Percentiles rank a stretch among this genome's conserved stretches.
phyloP scores from a whole-genome alignment of 2,329 filamentous ascomycete genomes.

The Paramyrothecium sp. region DNA sequence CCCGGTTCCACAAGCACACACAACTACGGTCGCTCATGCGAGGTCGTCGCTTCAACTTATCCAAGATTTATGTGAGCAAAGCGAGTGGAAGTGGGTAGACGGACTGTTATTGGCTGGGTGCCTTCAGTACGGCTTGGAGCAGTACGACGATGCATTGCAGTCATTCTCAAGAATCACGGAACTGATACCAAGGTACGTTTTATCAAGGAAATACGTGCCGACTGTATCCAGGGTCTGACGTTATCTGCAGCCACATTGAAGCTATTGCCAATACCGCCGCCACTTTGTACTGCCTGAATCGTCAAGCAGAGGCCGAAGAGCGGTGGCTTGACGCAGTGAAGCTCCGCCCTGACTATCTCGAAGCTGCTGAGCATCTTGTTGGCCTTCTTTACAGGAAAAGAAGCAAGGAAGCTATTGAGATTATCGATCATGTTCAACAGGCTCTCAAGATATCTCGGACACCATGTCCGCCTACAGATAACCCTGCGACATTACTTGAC shows the following conservation, averaged over 20 bases:
- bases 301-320: conserved; percentile 78
- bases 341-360: conserved; percentile 82
- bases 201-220: conserved; percentile 22
- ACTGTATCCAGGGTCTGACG: conserved; percentile 22
- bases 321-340: conserved; percentile 86
- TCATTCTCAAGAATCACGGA: conserved; percentile 68
- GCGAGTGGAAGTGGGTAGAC: conserved; percentile 85
- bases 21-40: conserved; percentile 52
- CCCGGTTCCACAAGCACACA: conserved; percentile 12
- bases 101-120: conserved; percentile 91
- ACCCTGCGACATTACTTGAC: too few relatives aligned
- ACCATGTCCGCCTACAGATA: too few relatives aligned
- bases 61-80: conserved; percentile 73
- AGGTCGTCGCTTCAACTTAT: conserved; percentile 69
- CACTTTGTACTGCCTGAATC: conserved; percentile 79
- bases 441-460: conserved; percentile 51
- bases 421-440: conserved; percentile 82
- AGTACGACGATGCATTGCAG: conserved; percentile 73
- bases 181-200: conserved; percentile 52
- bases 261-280: conserved; percentile 92
- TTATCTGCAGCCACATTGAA: conserved; percentile 71
- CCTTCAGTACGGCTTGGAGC: conserved; percentile 83
- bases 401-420: conserved; percentile 78
- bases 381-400: conserved; percentile 83
- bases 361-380: conserved; percentile 92